phyloP scores from a whole-genome alignment of 495 filamentous ascomycete genomes.

The Aspergillus nanangensis region DNA sequence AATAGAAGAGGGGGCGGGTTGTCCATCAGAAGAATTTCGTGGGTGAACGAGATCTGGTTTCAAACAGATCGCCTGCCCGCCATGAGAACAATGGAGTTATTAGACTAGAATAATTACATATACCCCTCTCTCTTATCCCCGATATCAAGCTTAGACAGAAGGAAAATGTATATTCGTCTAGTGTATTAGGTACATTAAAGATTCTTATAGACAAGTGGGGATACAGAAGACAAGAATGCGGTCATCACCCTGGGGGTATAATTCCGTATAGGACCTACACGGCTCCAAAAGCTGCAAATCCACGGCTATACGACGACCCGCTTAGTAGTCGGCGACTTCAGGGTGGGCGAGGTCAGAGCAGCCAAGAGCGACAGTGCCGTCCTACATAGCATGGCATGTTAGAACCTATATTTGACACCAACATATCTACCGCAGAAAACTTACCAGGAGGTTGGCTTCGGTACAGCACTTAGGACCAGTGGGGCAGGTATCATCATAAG shows the following conservation, averaged over 20 bases:
- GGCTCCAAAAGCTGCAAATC: not conserved
- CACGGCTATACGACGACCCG: not conserved
- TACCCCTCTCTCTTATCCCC: no score
- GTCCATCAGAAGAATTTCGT: no score
- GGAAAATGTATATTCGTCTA: not conserved
- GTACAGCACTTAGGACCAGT: constrained; percentile 29
- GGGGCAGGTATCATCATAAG: constrained; percentile 20
- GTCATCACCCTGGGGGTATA: not conserved
- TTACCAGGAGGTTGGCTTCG: constrained; percentile 32
- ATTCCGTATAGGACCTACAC: not conserved
- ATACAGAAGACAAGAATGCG: not conserved
- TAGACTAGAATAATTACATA: not conserved
- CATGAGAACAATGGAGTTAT: no score
- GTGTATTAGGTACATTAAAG: not conserved
- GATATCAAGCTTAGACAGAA: no score
- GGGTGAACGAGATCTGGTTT: no score
- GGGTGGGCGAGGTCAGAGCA: constrained; percentile 8
- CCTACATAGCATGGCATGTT: constrained; percentile 11
- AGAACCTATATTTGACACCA: no score
- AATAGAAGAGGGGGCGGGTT: no score
- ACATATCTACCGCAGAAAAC: no score
- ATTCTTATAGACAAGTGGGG: no score
- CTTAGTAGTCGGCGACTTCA: not conserved
- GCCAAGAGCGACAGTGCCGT: constrained; percentile 22
- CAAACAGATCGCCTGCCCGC: no score